Conservation (phyloP, 2,329 filamentous ascomycete species). For the Ceratocystis harringtonii region DNA sequence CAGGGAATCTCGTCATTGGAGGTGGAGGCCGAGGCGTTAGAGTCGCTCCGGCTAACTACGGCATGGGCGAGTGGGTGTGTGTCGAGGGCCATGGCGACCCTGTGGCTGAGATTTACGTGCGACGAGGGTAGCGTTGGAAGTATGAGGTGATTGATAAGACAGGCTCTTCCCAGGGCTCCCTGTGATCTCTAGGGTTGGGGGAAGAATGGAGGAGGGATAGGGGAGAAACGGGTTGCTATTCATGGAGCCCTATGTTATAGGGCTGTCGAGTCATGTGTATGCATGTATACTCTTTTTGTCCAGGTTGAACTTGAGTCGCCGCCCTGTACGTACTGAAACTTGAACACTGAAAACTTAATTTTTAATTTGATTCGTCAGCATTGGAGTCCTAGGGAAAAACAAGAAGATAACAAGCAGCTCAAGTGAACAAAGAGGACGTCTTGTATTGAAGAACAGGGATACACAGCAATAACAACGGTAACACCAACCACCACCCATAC, state of each 20-base stretch:
- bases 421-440: too few relatives aligned
- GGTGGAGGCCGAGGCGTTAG: slow-evolving; percentile 59
- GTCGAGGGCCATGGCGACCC: slow-evolving; percentile 48
- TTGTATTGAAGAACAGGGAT: too few relatives aligned
- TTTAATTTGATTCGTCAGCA: neutral
- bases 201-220: too few relatives aligned
- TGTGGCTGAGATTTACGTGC: slow-evolving; percentile 53
- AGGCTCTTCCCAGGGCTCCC: neutral
- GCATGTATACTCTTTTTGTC: too few relatives aligned
- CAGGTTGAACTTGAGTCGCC: too few relatives aligned
- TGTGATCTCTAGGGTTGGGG: neutral
- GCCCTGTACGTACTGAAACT: neutral
- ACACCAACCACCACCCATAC: too few relatives aligned
- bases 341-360: neutral
- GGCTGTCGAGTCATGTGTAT: neutral
- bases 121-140: slow-evolving; percentile 20
- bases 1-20: slow-evolving; percentile 66
- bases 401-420: too few relatives aligned
- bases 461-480: too few relatives aligned
- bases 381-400: neutral
- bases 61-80: slow-evolving; percentile 59
- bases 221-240: neutral
- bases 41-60: slow-evolving; percentile 42
- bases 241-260: neutral
- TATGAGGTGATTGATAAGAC: neutral